phyloP scores from a whole-genome alignment of 2,329 filamentous ascomycete species.

The Xylariomycetidae sp. region DNA sequence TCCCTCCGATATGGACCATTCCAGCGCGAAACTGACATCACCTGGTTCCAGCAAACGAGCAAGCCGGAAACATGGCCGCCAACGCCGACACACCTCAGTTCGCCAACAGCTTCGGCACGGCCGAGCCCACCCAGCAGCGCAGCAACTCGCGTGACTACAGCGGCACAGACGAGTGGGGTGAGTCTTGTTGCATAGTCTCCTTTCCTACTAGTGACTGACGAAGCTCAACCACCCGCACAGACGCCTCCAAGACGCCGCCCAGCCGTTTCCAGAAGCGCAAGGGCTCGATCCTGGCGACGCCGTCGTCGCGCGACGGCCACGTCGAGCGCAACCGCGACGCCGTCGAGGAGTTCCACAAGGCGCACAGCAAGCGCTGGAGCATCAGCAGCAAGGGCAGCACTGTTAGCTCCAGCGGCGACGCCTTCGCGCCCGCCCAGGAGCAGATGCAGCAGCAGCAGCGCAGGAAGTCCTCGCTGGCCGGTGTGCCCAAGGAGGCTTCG shows the following conservation, averaged over 20 bases:
- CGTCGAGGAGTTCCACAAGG: slow-evolving; percentile 55
- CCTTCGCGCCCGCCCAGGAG: no score
- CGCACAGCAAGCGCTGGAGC: slow-evolving; percentile 41
- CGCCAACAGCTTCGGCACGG: slow-evolving; percentile 26
- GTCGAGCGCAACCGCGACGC: slow-evolving; percentile 49
- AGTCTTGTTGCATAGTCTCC: slow-evolving; percentile 16
- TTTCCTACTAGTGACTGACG: background rate
- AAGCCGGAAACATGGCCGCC: slow-evolving; percentile 17
- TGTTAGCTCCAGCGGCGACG: background rate
- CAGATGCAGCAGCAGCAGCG: no score
- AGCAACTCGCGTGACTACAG: slow-evolving; percentile 24
- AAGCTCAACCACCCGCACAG: slow-evolving; percentile 26
- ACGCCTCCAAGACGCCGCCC: slow-evolving; percentile 61
- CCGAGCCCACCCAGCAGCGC: slow-evolving; percentile 30
- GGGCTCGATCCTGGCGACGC: slow-evolving; percentile 63
- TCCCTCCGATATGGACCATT: no score
- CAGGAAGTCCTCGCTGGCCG: no score
- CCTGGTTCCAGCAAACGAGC: no score
- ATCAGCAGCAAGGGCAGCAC: slow-evolving; percentile 9
- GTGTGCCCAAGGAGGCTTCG: no score
- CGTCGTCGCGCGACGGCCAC: slow-evolving; percentile 58
- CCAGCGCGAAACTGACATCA: no score
- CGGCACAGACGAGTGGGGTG: slow-evolving; percentile 42
- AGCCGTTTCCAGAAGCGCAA: slow-evolving; percentile 64
- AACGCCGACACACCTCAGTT: slow-evolving; percentile 20